Percentiles rank a stretch among this genome's conserved stretches.
Evolutionary conservation across 2,329 filamentous ascomycete genomes (phyloP).

Genomic region (Aureobasidium sp.): DNA sequence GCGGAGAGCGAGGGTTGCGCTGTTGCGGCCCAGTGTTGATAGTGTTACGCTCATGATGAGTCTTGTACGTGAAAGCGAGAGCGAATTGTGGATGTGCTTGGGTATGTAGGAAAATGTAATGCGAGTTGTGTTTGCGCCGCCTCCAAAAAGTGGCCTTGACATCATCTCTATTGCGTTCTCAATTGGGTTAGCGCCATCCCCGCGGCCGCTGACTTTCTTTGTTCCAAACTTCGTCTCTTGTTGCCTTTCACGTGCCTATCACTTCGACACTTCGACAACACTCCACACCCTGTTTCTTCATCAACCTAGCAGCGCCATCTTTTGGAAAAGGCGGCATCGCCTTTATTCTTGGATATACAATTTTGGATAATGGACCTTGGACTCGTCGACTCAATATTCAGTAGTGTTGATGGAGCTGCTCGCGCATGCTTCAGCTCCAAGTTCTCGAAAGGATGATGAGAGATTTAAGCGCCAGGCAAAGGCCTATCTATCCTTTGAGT

Average conservation of each 20-base stretch:
- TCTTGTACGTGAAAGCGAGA: neutral
- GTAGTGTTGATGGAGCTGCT: slow-evolving; percentile 41
- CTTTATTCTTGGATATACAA: neutral
- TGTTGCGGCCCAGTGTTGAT: neutral
- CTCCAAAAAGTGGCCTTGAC: slow-evolving; percentile 6
- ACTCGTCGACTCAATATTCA: neutral
- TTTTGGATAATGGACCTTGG: slow-evolving; percentile 11
- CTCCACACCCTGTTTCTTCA: neutral
- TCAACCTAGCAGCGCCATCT: neutral
- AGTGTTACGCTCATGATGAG: slow-evolving; percentile 7
- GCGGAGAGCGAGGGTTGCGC: neutral
- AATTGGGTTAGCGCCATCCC: neutral
- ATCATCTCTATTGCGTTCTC: slow-evolving; percentile 6
- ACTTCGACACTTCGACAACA: neutral
- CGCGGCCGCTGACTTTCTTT: slow-evolving; percentile 3
- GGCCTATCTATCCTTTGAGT: slow-evolving; percentile 44
- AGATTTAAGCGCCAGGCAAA: slow-evolving; percentile 43
- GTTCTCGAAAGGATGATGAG: slow-evolving; percentile 46
- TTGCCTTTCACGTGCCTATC: slow-evolving; percentile 6
- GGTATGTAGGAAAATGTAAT: neutral
- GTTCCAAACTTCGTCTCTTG: neutral
- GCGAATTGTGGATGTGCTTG: no score
- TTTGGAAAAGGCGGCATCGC: neutral
- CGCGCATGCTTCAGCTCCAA: slow-evolving; percentile 51
- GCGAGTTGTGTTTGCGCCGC: neutral